Percentiles rank a stretch among this genome's conserved stretches.
These are phyloP conservation scores for Seiridium cupressi DNA, from an alignment of 2,329 filamentous ascomycete genomes.

Conservation along the genomic window DNA sequence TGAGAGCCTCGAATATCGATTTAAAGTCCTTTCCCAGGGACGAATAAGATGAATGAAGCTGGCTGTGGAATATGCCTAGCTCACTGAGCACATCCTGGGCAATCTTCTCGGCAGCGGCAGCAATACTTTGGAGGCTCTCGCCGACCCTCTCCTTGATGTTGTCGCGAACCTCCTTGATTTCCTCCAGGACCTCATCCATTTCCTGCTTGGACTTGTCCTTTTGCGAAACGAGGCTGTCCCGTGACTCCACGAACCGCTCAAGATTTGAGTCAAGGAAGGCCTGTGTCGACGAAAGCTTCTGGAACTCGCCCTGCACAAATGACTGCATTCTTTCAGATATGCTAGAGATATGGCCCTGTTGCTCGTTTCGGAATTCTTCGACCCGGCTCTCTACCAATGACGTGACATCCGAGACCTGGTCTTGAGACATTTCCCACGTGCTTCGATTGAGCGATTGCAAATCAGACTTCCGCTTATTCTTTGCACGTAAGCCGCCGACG, in stretches of 20 bases:
- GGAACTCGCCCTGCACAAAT: constrained; percentile 75
- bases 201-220: constrained; percentile 72
- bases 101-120: constrained; percentile 81
- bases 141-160: constrained; percentile 85
- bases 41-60: constrained; percentile 83
- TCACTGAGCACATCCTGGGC: constrained; percentile 86
- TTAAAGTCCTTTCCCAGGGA: constrained; percentile 85
- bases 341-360: constrained; percentile 66
- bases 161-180: constrained; percentile 86
- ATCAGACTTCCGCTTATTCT: constrained; percentile 81
- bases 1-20: constrained; percentile 75
- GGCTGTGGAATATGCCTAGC: constrained; percentile 77
- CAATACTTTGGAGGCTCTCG: constrained; percentile 79
- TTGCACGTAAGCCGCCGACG: constrained; percentile 78
- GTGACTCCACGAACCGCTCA: constrained; percentile 64
- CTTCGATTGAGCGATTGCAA: constrained; percentile 77
- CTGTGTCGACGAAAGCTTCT: constrained; percentile 69
- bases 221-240: constrained; percentile 65
- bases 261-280: constrained; percentile 69
- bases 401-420: constrained; percentile 74
- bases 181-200: constrained; percentile 88
- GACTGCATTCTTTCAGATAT: constrained; percentile 71
- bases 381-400: constrained; percentile 74
- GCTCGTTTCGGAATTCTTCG: constrained; percentile 68
- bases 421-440: constrained; percentile 75